These are phyloP conservation scores for Arachis stenosperma DNA, from an alignment of 306 rosid species.

Conservation along the genomic window DNA sequence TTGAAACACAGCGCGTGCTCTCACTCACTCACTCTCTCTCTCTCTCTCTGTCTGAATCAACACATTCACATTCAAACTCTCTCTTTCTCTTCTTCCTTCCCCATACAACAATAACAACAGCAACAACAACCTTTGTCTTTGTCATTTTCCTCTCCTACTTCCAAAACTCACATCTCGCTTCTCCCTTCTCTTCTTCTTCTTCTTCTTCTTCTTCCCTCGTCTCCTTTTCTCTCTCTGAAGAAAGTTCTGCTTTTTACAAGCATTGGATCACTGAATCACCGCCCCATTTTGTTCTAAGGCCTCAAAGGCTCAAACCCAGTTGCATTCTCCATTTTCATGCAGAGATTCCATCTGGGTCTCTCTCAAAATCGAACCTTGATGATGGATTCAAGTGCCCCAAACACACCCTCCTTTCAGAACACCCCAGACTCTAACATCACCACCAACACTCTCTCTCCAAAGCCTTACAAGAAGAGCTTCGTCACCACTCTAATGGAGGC, in stretches of 20 bases:
- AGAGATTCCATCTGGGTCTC: slow-evolving; percentile 54
- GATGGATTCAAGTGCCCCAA: slow-evolving; percentile 62
- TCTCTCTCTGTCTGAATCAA: too few species aligned
- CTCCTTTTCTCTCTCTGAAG: background rate
- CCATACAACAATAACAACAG: too few species aligned
- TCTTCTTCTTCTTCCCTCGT: background rate
- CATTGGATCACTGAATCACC: background rate
- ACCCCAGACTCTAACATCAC: slow-evolving; percentile 43
- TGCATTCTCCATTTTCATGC: slow-evolving; percentile 34
- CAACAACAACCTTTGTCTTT: slow-evolving; percentile 18
- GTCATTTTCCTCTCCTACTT: background rate
- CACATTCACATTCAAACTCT: too few species aligned
- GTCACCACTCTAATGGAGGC: slow-evolving; percentile 71
- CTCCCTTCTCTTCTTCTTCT: background rate
- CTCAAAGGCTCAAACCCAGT: slow-evolving; percentile 6
- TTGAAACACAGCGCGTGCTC: background rate
- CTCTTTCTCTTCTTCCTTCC: too few species aligned
- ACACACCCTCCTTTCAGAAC: slow-evolving; percentile 6
- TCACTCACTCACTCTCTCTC: background rate
- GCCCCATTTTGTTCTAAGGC: slow-evolving; percentile 11
- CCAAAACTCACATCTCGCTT: slow-evolving; percentile 53
- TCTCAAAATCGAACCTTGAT: slow-evolving; percentile 43
- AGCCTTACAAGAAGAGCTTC: slow-evolving; percentile 71
- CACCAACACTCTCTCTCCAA: slow-evolving; percentile 44
- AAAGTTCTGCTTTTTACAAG: slow-evolving; percentile 28